Percentiles rank a stretch among this genome's conserved stretches.
Evolutionary conservation across 192 early-diverging fungal genomes (phyloP).

Genomic region (Diversispora eburnea): DNA sequence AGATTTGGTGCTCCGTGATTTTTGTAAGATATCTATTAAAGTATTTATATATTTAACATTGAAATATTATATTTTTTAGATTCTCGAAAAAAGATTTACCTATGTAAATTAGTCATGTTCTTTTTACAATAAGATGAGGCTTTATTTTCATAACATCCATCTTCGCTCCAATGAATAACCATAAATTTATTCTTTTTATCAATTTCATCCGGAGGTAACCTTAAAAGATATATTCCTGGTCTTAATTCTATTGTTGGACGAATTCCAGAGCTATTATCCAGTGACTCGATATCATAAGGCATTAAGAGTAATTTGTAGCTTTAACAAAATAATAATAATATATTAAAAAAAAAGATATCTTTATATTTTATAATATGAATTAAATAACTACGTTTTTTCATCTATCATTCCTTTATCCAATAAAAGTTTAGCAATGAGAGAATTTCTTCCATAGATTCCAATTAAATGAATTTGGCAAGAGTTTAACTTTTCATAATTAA

Average conservation of each 20-base stretch:
- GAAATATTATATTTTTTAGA: background rate
- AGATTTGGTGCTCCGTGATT: slow-evolving; percentile 24
- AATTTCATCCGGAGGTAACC: background rate
- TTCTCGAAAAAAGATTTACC: slow-evolving; percentile 6
- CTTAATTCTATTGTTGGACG: background rate
- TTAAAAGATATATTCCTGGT: slow-evolving; percentile 22
- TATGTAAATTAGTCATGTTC: slow-evolving; percentile 31
- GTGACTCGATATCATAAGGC: background rate
- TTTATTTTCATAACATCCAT: slow-evolving; percentile 27
- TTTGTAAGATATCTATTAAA: slow-evolving; percentile 21
- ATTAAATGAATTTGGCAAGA: background rate
- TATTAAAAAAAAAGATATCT: background rate
- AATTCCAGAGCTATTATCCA: background rate
- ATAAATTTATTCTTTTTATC: background rate
- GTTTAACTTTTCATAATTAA: slow-evolving; percentile 13
- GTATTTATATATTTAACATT: background rate
- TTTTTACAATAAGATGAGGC: slow-evolving; percentile 28
- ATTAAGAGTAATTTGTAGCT: slow-evolving; percentile 9
- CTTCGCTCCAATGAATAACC: slow-evolving; percentile 28
- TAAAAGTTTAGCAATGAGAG: slow-evolving; percentile 21
- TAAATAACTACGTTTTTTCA: slow-evolving; percentile 9
- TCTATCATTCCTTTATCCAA: slow-evolving; percentile 14
- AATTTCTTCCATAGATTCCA: background rate
- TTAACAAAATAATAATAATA: background rate
- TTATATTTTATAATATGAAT: background rate